Conservation (phyloP, 441 rosid species). For the Mallotus japonicus region DNA sequence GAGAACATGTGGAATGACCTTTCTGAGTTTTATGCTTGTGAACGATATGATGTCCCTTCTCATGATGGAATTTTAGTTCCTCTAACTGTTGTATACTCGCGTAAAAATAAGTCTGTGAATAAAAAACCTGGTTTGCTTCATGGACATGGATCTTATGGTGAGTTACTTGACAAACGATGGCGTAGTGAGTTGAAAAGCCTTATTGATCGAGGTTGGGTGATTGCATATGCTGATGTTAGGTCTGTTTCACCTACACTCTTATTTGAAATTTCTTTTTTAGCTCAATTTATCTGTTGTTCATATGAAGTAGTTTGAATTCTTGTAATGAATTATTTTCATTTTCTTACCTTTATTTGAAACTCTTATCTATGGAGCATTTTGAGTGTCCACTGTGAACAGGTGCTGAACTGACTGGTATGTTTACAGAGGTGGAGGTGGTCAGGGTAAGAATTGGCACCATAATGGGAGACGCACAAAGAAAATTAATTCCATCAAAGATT, state of each 20-base stretch:
- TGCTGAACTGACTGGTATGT: slow-evolving; percentile 25
- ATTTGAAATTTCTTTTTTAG: slow-evolving; percentile 11
- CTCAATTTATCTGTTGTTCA: not conserved
- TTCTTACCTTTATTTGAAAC: not conserved
- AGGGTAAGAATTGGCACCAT: slow-evolving; percentile 83
- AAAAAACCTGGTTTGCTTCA: slow-evolving; percentile 73
- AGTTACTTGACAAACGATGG: slow-evolving; percentile 90
- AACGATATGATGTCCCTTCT: slow-evolving; percentile 62
- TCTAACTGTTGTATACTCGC: slow-evolving; percentile 70
- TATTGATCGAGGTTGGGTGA: slow-evolving; percentile 95
- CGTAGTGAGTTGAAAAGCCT: slow-evolving; percentile 90
- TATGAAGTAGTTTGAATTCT: not conserved
- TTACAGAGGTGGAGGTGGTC: slow-evolving; percentile 91
- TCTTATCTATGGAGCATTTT: not conserved
- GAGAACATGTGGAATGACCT: slow-evolving; percentile 88
- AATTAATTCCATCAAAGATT: slow-evolving; percentile 72
- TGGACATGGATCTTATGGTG: slow-evolving; percentile 97
- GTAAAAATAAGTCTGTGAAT: slow-evolving; percentile 39
- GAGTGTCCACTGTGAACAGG: slow-evolving; percentile 11
- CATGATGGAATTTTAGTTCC: slow-evolving; percentile 78
- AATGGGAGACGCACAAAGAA: slow-evolving; percentile 65
- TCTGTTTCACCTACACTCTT: slow-evolving; percentile 27
- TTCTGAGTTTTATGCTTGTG: slow-evolving; percentile 83
- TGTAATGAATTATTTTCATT: slow-evolving; percentile 1
- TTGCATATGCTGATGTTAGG: slow-evolving; percentile 98